Evolutionary conservation across 768 basidiomycete species (phyloP).

Genomic region (Pleurotus djamor): DNA sequence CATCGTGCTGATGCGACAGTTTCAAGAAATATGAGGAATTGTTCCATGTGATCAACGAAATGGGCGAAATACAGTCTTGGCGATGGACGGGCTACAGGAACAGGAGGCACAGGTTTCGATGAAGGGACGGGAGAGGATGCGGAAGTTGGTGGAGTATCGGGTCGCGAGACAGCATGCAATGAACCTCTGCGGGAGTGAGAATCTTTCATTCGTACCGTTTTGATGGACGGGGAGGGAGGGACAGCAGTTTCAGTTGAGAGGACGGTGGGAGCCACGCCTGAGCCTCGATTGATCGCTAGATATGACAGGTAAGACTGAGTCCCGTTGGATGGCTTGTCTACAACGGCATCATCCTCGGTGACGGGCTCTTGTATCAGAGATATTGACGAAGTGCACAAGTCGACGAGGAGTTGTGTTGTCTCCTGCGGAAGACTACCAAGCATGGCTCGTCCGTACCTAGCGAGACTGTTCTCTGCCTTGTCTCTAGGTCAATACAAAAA

Average conservation of each 20-base stretch:
- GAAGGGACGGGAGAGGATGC: conserved; percentile 21
- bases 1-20: conserved; percentile 78
- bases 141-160: conserved; percentile 28
- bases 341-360: conserved; percentile 29
- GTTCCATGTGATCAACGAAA: conserved; percentile 84
- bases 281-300: conserved; percentile 66
- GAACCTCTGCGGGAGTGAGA: conserved; percentile 33
- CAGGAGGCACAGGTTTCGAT: conserved; percentile 18
- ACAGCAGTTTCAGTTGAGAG: conserved; percentile 33
- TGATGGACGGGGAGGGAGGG: conserved; percentile 44
- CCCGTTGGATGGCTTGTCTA: conserved; percentile 23
- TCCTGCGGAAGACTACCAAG: conserved; percentile 80
- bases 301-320: conserved; percentile 77
- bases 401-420: conserved; percentile 89
- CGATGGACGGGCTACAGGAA: conserved; percentile 59
- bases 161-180: conserved; percentile 28
- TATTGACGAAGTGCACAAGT: conserved; percentile 77
- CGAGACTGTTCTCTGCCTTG: conserved; percentile 84
- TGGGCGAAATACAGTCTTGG: conserved; percentile 90
- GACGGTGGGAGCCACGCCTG: conserved; percentile 35
- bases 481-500: not conserved
- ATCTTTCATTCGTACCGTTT: conserved; percentile 38
- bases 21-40: conserved; percentile 88
- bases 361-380: conserved; percentile 34
- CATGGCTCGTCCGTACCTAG: conserved; percentile 86